phyloP scores from a whole-genome alignment of 139 green algal species.

The Chlorella sp. region DNA sequence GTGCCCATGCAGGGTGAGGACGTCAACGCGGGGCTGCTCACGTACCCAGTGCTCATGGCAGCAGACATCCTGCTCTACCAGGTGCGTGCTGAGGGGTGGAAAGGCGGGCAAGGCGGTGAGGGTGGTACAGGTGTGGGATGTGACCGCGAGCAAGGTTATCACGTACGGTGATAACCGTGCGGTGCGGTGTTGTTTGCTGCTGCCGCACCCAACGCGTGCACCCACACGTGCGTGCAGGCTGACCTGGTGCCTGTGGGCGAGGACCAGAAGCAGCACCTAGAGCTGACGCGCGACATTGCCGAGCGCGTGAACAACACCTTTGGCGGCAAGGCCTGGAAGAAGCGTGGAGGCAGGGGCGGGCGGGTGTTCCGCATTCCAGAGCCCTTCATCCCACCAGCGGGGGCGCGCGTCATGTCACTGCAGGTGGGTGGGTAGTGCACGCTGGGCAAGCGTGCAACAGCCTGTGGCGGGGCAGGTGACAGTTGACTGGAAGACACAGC shows the following conservation, averaged over 20 bases:
- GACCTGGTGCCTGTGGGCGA: conserved; percentile 97
- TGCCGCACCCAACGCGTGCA: no score
- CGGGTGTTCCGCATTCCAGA: conserved; percentile 84
- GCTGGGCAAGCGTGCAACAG: no score
- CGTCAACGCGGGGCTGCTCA: conserved; percentile 89
- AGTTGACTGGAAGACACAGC: no score
- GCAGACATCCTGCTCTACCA: conserved; percentile 98
- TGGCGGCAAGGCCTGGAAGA: conserved; percentile 95
- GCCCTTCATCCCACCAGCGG: conserved; percentile 84
- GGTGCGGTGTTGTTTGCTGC: no score
- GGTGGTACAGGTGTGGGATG: no score
- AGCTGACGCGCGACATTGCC: conserved; percentile 78
- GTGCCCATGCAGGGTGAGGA: conserved; percentile 61
- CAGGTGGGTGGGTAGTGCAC: no score
- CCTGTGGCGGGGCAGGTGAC: no score
- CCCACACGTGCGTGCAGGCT: conserved; percentile 61
- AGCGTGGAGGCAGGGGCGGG: conserved; percentile 81
- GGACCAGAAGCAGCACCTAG: conserved; percentile 97
- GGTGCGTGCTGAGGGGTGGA: no score
- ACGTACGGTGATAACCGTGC: no score
- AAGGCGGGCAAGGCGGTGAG: no score
- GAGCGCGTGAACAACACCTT: conserved; percentile 84
- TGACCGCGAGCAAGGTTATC: no score
- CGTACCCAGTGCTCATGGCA: conserved; percentile 98
- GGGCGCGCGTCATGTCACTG: conserved; percentile 94